Conservation (phyloP, 2,329 filamentous ascomycete genomes). For the Fusarium guadeloupense region DNA sequence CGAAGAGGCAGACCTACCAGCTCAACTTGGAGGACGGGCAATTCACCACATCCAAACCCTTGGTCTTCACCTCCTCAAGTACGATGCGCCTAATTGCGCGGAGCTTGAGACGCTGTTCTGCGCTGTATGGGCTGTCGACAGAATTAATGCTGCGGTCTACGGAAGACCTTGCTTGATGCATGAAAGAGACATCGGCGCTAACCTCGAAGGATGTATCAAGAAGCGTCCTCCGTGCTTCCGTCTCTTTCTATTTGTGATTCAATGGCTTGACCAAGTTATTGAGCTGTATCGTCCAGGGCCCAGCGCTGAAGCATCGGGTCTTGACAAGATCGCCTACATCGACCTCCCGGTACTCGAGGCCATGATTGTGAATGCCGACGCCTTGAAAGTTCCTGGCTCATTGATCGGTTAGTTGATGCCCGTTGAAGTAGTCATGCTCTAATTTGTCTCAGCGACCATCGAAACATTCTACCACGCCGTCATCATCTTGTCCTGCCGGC, state of each 20-base stretch:
- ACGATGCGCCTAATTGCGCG: slow-evolving; percentile 52
- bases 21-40: slow-evolving; percentile 62
- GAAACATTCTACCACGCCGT: slow-evolving; percentile 72
- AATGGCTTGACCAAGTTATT: slow-evolving; percentile 67
- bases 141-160: slow-evolving; percentile 67
- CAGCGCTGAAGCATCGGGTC: slow-evolving; percentile 51
- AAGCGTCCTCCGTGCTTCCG: slow-evolving; percentile 64
- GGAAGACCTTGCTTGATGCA: slow-evolving; percentile 69
- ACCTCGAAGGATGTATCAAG: slow-evolving; percentile 60
- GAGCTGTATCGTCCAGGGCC: slow-evolving; percentile 66
- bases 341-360: slow-evolving; percentile 67
- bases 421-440: slow-evolving; percentile 8
- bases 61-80: slow-evolving; percentile 60
- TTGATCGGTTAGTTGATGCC: slow-evolving; percentile 56
- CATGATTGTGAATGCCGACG: slow-evolving; percentile 64
- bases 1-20: slow-evolving; percentile 64
- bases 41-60: slow-evolving; percentile 67
- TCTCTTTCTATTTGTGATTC: slow-evolving; percentile 63
- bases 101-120: slow-evolving; percentile 63
- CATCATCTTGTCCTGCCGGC: slow-evolving; percentile 69
- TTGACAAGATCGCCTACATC: slow-evolving; percentile 58
- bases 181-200: slow-evolving; percentile 66
- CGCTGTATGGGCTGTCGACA: slow-evolving; percentile 68
- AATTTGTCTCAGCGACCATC: slow-evolving; percentile 59
- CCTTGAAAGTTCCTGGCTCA: slow-evolving; percentile 58